phyloP scores from a whole-genome alignment of 202 grass and related monocot species.

The Setaria italica region DNA sequence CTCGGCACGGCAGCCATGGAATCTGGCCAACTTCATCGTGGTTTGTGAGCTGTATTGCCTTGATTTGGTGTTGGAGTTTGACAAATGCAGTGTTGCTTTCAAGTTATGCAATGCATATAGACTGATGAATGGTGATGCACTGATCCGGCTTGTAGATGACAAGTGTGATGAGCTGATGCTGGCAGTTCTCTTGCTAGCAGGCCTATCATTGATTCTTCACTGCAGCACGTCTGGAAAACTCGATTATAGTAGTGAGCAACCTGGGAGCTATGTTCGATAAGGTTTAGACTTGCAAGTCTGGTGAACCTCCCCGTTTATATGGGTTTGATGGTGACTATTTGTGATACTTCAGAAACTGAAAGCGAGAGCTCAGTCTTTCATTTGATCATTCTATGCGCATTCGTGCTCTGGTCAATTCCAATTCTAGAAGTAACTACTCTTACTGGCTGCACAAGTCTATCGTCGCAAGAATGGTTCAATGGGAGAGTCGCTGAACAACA shows the following conservation, averaged over 20 bases:
- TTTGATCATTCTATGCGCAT: neutral
- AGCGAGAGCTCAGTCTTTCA: neutral
- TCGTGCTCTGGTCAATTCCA: neutral
- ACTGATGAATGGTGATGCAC: neutral
- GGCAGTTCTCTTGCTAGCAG: neutral
- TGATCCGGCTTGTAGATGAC: neutral
- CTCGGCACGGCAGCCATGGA: conserved; percentile 16
- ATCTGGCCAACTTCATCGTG: neutral
- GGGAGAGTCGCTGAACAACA: too few species aligned
- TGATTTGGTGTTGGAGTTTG: neutral
- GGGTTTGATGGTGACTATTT: neutral
- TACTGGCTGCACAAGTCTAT: neutral
- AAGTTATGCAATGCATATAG: neutral
- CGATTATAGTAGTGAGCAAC: neutral
- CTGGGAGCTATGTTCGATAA: neutral
- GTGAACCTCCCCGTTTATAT: neutral
- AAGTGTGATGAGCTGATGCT: neutral
- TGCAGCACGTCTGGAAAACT: conserved; percentile 10
- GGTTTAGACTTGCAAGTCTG: conserved; percentile 32
- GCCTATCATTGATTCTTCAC: neutral
- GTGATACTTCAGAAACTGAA: conserved; percentile 7
- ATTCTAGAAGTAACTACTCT: neutral
- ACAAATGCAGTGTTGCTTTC: conserved; percentile 33
- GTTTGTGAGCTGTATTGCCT: neutral
- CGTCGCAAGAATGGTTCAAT: neutral